Base-by-base conservation (phyloP, 164 flowering plant genomes). In the Vitis rupestris region DNA sequence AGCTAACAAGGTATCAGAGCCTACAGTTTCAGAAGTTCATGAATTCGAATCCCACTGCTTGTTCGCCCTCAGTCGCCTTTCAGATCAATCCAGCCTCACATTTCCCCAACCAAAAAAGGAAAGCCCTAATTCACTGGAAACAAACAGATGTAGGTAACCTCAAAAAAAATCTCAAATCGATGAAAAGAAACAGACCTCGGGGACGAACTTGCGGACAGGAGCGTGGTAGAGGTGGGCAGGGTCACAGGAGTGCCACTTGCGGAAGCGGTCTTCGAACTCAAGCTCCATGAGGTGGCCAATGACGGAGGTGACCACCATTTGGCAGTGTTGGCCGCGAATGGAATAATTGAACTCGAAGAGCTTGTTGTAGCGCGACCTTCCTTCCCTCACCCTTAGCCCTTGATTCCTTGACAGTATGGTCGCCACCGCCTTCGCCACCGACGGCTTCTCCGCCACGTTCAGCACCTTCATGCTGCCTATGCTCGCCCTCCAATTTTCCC, bases 401-500 rank as follows among this genome's bases (percentile, higher is more conserved):
- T 77, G 82, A 74, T 79, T 85, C 56, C 88, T 17, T 0, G 98
- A 91, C 12, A 95, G 85, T 15, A 93, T 90, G 49, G 73, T 78
- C 1, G 98, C 75, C 30, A 93, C 97, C 9, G 96, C 78, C 74
- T 90, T 93, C 4, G 99, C 99, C 69, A 95, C 99, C n/a, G 99
- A 95, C 49, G 97, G 99, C 85, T 95, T 95, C 89, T 95, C 99
- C 75, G 99, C 99, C 75, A 95, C 99, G 76, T 90, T 95, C 75
- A 95, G 79, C 0, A 86, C 97, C 53, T 64, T 80, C 9, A 78
- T 74, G 11, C 76, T 8, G 2, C 78, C 44, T 37, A 37, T 23
- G 27, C 27, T 37, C 44, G 6, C 6, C 44, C 44, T 37, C 7
- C 44, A 37, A 37, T 37, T 37, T 37, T 37, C 44, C 44, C 44